Base-by-base conservation (phyloP, 2,329 filamentous ascomycete genomes). In the Colletotrichum simmondsii region DNA sequence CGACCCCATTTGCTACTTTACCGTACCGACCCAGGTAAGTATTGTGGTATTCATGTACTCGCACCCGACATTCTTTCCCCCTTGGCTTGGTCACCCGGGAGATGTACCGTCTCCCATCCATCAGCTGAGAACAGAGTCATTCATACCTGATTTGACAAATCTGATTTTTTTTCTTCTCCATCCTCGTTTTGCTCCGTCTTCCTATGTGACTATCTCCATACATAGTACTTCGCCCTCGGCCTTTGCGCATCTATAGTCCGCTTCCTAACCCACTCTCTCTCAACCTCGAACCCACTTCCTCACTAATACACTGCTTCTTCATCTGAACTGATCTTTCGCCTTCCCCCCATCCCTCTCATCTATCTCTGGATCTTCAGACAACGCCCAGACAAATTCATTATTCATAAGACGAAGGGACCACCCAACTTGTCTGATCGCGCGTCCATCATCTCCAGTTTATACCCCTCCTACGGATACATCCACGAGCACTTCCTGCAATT, bases 121-220 rank as follows among this genome's bases (percentile, higher is more conserved):
- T 72, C 70, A 65, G 42, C 65, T 72, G 70, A 70, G 54, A 52
- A 46, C 24, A 64, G 65, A 72, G 66, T 61, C 70, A 64, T 69
- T 72, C 70, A 22, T 53, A 10, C 16, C 53, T 24, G n/a, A 5
- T 19, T 68, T 68, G 65, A 58, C 69, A 64, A 69, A 64, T 60
- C 54, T 60, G 54, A 59, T 30, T 37, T 70, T 37, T 37, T 70
- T 63, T 59, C 28, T 10, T 28, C 59, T 32, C 26, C 58, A 32
- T 53, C 53, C 52, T 37, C 16, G 65, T 65, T 54, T 70, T 42
- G 57, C 14, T 14, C n/a, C 35, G 57, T 60, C 68, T 67, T 59
- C 53, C 30, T 54, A 26, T 46, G 32, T 35, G 10, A 22, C 26
- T 16, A n/a, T 62, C 24, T 35, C 62, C 62, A 52, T 65, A 52